phyloP scores from a whole-genome alignment of 2,329 filamentous ascomycete species.

The Clarireedia monteithiana region DNA sequence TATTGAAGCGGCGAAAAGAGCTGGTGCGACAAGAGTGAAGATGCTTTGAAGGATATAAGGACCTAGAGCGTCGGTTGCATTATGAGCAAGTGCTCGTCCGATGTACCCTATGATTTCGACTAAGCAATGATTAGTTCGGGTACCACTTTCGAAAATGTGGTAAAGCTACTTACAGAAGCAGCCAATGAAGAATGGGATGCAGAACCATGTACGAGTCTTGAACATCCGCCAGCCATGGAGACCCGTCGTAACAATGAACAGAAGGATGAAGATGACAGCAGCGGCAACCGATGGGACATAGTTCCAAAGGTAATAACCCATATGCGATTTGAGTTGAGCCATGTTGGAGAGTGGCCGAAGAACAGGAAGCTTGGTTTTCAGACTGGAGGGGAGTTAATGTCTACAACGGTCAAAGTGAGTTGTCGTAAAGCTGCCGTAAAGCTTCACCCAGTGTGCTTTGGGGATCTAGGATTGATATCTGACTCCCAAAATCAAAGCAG shows the following conservation, averaged over 20 bases:
- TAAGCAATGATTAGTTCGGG: constrained; percentile 10
- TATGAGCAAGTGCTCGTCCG: constrained; percentile 21
- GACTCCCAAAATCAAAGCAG: no score
- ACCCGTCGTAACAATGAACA: constrained; percentile 26
- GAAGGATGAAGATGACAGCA: constrained; percentile 33
- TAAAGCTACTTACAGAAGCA: constrained; percentile 29
- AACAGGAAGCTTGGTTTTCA: background rate
- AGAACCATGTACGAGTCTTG: constrained; percentile 26
- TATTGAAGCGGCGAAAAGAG: constrained; percentile 32
- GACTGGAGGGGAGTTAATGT: no score
- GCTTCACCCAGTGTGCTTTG: no score
- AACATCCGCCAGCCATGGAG: constrained; percentile 26
- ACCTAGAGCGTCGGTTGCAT: constrained; percentile 17
- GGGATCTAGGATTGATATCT: no score
- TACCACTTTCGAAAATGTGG: no score
- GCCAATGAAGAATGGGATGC: constrained; percentile 31
- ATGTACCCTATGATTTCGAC: constrained; percentile 34
- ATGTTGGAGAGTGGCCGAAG: constrained; percentile 12
- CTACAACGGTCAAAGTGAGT: no score
- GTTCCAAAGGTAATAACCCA: constrained; percentile 33
- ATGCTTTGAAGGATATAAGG: constrained; percentile 31
- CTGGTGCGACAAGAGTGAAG: constrained; percentile 33
- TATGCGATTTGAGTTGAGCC: constrained; percentile 28
- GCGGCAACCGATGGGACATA: constrained; percentile 39
- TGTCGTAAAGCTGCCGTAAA: no score